Base-by-base conservation (phyloP, 163 green algal species). In the Scenedesmus sp. region DNA sequence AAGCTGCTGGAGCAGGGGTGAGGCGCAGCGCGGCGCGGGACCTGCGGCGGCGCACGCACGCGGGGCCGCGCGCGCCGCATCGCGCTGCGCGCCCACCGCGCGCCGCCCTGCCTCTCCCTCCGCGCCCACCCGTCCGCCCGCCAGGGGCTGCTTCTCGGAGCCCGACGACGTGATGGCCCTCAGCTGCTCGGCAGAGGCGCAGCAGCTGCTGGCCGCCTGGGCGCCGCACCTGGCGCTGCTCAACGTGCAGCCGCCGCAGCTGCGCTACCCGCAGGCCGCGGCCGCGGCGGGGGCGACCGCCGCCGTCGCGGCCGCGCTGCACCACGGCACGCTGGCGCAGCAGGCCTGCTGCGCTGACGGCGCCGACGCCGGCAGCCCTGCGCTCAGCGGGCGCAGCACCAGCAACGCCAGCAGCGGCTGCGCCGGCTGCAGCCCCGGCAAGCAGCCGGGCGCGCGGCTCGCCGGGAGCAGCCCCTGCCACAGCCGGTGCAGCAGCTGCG, bases 201-300 rank as follows among this genome's bases (percentile, higher is more conserved):
- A 66, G 50, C 33, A 56, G 36, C 54, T 77, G 69, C 50, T 66
- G 18, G 69, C 69, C n/a, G 24, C 34, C 1, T 77, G 69, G 69
- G 69, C 69, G 2, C 69, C 69, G n/a, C 47, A 77, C 39, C 50
- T 77, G 54, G 69, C 69, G n/a, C 39, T 67, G 24, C 24, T 77
- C 18, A 42, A 67, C 15, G 39, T 66, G 36, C 22, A 28, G 20
- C 48, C 28, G 53, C 7, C 39, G 39, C 36, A 57, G 69, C 53
- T 57, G 69, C 18, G n/a, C 24, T 14, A 45, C 1, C 14, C 6
- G 57, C 57, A 64, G 57, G 26, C 29, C 28, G 34, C n/a, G n/a
- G n/a, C n/a, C n/a, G n/a, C n/a, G n/a, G n/a, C n/a, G n/a, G n/a
- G n/a, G n/a, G n/a, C n/a, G n/a, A n/a, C n/a, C n/a, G n/a, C n/a